These are phyloP conservation scores for Ceratocystis smalleyi DNA, from an alignment of 2,329 filamentous ascomycete genomes.

Conservation along the genomic window DNA sequence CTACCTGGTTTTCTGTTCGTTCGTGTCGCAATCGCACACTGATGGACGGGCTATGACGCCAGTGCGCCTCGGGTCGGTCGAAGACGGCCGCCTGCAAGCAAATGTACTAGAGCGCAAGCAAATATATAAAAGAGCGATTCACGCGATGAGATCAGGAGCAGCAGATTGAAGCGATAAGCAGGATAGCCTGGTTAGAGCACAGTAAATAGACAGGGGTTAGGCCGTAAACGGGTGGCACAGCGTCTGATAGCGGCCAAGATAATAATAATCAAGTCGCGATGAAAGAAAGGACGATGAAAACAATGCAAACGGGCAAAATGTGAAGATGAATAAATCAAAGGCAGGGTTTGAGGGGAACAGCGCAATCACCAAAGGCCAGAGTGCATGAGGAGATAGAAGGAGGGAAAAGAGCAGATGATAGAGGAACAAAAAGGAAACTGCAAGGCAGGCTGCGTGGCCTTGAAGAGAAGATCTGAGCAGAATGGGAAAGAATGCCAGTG, in stretches of 20 bases:
- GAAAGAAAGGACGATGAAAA: background rate
- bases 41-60: background rate
- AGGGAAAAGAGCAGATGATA: background rate
- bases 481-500: slow-evolving; percentile 6
- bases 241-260: background rate
- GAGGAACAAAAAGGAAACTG: background rate
- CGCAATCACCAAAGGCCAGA: background rate
- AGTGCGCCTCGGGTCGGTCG: background rate
- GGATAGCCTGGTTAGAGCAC: background rate
- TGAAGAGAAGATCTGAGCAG: background rate
- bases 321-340: background rate
- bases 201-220: background rate
- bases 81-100: background rate
- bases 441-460: background rate
- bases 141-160: background rate
- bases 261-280: background rate
- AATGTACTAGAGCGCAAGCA: background rate
- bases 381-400: too few relatives aligned
- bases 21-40: background rate
- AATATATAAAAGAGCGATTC: background rate
- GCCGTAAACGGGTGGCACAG: background rate
- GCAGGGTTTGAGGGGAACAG: too few relatives aligned
- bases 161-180: background rate
- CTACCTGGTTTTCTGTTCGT: background rate
- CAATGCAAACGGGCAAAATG: background rate